A percentile compares a stretch with the other conserved stretches of the same genome.
These are phyloP conservation scores for Mikania micrantha DNA, from an alignment of 129 eudicot genomes.

Conservation along the genomic window DNA sequence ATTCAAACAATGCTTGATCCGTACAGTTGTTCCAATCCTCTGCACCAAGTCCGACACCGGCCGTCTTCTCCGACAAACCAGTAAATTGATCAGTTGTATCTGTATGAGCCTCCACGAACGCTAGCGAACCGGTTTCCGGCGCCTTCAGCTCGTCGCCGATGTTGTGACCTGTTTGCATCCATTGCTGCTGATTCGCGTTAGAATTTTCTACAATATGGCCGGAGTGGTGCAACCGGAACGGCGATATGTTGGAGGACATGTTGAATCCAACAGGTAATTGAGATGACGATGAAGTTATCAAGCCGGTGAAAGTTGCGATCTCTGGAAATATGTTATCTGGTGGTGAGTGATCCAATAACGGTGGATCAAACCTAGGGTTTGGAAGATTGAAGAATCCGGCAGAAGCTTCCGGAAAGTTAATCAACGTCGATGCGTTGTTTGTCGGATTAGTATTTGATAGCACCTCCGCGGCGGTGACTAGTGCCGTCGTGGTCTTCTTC, in stretches of 20 bases:
- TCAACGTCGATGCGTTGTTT: conserved; percentile 19
- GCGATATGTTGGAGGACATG: conserved; percentile 28
- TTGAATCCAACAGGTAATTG: conserved; percentile 31
- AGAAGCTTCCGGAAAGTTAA: conserved; percentile 26
- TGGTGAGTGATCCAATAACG: conserved; percentile 27
- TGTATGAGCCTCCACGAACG: conserved; percentile 24
- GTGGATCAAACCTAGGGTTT: conserved; percentile 32
- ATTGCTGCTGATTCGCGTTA: conserved; percentile 17
- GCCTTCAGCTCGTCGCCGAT: conserved; percentile 24
- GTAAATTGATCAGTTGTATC: conserved; percentile 29
- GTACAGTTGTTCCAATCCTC: conserved; percentile 41
- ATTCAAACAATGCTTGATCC: conserved; percentile 57
- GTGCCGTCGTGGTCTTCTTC: not conserved
- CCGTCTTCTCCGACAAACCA: conserved; percentile 20
- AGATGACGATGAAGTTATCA: conserved; percentile 42
- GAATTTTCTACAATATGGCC: conserved; percentile 16
- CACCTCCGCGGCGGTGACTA: conserved; percentile 25
- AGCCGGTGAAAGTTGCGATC: conserved; percentile 41
- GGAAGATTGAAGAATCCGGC: conserved; percentile 12
- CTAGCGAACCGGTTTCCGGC: conserved; percentile 10
- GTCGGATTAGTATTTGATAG: conserved; percentile 18
- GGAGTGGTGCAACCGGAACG: conserved; percentile 29
- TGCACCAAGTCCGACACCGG: conserved; percentile 28
- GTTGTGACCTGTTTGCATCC: conserved; percentile 19
- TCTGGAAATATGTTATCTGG: conserved; percentile 38